Percentiles rank a stretch among this genome's conserved stretches.
Conservation (phyloP, 352 stramenopile genomes). For the Phytophthora sp. region DNA sequence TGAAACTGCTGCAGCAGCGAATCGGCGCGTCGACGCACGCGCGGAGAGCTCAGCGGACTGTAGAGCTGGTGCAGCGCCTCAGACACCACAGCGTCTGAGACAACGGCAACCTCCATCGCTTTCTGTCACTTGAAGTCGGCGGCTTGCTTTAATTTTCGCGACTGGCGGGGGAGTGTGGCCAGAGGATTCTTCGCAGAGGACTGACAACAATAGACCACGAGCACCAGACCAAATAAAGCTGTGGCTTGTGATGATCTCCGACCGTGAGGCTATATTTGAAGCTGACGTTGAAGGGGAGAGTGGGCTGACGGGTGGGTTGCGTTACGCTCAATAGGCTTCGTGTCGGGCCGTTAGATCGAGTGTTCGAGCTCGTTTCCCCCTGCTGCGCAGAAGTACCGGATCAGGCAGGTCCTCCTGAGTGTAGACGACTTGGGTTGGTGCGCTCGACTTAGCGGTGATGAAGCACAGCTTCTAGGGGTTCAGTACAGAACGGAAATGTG, state of each 20-base stretch:
- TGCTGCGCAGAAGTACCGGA: not conserved
- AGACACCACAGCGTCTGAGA: slow-evolving; percentile 45
- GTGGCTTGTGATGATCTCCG: not conserved
- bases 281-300: no score
- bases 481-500: slow-evolving; percentile 13
- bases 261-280: not conserved
- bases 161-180: slow-evolving; percentile 8
- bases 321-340: not conserved
- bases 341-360: not conserved
- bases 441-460: no score
- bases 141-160: slow-evolving; percentile 18
- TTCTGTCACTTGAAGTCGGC: not conserved
- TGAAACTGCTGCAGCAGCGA: slow-evolving; percentile 80
- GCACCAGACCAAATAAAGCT: no score
- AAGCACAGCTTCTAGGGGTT: no score
- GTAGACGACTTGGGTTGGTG: no score
- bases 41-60: slow-evolving; percentile 68
- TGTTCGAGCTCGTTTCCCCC: not conserved
- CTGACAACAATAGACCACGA: slow-evolving; percentile 31
- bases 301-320: not conserved
- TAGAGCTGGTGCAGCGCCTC: slow-evolving; percentile 79
- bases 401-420: not conserved
- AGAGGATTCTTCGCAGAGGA: not conserved
- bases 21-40: slow-evolving; percentile 73
- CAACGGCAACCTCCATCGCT: slow-evolving; percentile 53